These are phyloP conservation scores for Phytophthora litchii DNA, from an alignment of 352 stramenopile species.

Conservation along the genomic window DNA sequence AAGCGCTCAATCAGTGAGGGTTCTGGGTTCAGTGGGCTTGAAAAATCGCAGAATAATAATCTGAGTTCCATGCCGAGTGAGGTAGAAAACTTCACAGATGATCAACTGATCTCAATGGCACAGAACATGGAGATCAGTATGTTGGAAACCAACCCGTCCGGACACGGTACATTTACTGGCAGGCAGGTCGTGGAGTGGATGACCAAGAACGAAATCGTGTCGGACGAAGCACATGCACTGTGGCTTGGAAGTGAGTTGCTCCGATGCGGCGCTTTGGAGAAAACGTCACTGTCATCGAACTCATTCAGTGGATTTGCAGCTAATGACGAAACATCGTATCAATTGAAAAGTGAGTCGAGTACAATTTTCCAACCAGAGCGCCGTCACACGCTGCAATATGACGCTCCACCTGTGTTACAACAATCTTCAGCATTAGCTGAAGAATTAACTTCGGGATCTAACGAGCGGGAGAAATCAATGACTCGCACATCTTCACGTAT, in stretches of 20 bases:
- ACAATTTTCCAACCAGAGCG: slow-evolving; percentile 34
- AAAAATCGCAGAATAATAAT: slow-evolving; percentile 35
- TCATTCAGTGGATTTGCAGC: slow-evolving; percentile 37
- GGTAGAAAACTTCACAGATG: slow-evolving; percentile 78
- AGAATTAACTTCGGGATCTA: slow-evolving; percentile 17
- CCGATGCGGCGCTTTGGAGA: slow-evolving; percentile 59
- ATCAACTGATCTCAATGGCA: slow-evolving; percentile 78
- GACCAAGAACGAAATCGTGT: slow-evolving; percentile 80
- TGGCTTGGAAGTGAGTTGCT: slow-evolving; percentile 83
- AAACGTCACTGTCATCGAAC: slow-evolving; percentile 30
- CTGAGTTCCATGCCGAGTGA: slow-evolving; percentile 47
- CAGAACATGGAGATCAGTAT: slow-evolving; percentile 77
- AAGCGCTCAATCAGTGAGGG: slow-evolving; percentile 70
- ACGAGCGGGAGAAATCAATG: slow-evolving; percentile 14
- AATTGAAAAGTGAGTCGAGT: slow-evolving; percentile 44
- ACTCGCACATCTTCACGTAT: slow-evolving; percentile 37
- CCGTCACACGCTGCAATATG: slow-evolving; percentile 30
- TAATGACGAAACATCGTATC: slow-evolving; percentile 44
- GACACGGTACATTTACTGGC: slow-evolving; percentile 62
- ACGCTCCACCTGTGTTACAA: slow-evolving; percentile 13
- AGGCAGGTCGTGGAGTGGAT: slow-evolving; percentile 74
- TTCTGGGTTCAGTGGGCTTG: slow-evolving; percentile 32
- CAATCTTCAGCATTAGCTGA: slow-evolving; percentile 20
- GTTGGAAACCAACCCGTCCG: slow-evolving; percentile 43
- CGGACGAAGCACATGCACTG: slow-evolving; percentile 65